Percentiles rank a stretch among this genome's conserved stretches.
Conservation (phyloP, 2,329 filamentous ascomycete species). For the Trichoderma sp. region DNA sequence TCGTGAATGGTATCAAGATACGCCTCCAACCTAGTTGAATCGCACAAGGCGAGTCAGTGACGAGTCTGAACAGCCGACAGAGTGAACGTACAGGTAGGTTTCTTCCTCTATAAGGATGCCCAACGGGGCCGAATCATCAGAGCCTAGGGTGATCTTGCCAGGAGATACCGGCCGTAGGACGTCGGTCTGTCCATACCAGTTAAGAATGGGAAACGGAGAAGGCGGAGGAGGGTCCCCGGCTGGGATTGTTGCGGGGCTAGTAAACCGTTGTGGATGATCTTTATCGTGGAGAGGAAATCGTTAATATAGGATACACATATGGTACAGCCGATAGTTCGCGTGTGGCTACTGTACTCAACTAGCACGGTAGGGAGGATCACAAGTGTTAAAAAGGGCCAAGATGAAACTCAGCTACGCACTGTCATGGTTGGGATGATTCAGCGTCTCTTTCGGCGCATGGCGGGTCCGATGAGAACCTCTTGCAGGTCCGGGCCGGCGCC, state of each 20-base stretch:
- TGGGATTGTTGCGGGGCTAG: not conserved
- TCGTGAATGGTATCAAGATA: not conserved
- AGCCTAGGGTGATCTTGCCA: not conserved
- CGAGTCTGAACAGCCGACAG: not conserved
- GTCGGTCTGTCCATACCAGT: not conserved
- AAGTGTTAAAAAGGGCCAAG: not conserved
- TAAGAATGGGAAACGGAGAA: not conserved
- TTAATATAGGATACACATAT: not conserved
- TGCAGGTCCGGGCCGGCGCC: conserved; percentile 21
- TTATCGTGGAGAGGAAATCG: not conserved
- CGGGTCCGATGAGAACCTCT: conserved; percentile 19
- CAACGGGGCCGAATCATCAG: not conserved
- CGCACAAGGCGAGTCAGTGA: not conserved
- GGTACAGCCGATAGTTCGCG: not conserved
- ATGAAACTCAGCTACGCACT: not conserved
- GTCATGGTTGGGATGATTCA: not conserved
- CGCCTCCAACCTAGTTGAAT: not conserved
- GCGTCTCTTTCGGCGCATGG: conserved; percentile 19
- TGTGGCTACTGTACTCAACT: too few species aligned
- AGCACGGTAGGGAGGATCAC: not conserved
- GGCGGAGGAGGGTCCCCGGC: not conserved
- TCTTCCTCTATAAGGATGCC: not conserved
- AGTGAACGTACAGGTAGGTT: not conserved
- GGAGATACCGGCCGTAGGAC: not conserved
- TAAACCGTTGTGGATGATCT: not conserved